phyloP scores from a whole-genome alignment of 2,329 filamentous ascomycete species.

The Fusarium xyrophilum region DNA sequence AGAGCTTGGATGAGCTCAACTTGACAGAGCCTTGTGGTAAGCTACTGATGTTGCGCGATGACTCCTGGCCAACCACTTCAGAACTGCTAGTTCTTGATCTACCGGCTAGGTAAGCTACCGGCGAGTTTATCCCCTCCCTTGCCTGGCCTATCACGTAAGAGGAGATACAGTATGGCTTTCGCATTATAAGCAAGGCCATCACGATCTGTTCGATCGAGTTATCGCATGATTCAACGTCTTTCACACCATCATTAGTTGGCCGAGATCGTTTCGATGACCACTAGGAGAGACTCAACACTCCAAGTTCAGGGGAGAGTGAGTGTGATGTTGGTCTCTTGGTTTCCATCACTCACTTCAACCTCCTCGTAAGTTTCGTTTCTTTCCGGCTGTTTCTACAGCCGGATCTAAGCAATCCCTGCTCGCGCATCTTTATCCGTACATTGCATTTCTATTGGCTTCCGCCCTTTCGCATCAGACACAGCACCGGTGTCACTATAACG shows the following conservation, averaged over 20 bases:
- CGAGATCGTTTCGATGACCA: neutral
- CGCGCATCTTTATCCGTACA: neutral
- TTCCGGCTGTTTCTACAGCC: neutral
- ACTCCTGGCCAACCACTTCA: slow-evolving; percentile 4
- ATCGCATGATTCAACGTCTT: neutral
- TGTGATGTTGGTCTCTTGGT: neutral
- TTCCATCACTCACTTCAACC: neutral
- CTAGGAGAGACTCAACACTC: neutral
- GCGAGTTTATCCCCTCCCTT: neutral
- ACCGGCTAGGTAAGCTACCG: slow-evolving; percentile 8
- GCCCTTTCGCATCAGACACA: neutral
- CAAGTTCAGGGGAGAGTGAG: neutral
- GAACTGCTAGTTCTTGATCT: slow-evolving; percentile 7
- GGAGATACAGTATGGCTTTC: neutral
- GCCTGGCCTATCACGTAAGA: slow-evolving; percentile 3
- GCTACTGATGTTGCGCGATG: neutral
- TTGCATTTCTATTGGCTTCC: neutral
- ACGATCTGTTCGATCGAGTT: slow-evolving; percentile 13
- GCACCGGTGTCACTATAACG: slow-evolving; percentile 1
- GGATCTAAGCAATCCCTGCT: neutral
- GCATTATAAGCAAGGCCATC: slow-evolving; percentile 1
- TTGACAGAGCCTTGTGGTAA: slow-evolving; percentile 1
- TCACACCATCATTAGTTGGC: neutral
- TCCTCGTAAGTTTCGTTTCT: neutral
- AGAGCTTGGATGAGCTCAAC: neutral